Base-by-base conservation (phyloP, 2,329 filamentous ascomycete species). In the Aspergillus sp. region DNA sequence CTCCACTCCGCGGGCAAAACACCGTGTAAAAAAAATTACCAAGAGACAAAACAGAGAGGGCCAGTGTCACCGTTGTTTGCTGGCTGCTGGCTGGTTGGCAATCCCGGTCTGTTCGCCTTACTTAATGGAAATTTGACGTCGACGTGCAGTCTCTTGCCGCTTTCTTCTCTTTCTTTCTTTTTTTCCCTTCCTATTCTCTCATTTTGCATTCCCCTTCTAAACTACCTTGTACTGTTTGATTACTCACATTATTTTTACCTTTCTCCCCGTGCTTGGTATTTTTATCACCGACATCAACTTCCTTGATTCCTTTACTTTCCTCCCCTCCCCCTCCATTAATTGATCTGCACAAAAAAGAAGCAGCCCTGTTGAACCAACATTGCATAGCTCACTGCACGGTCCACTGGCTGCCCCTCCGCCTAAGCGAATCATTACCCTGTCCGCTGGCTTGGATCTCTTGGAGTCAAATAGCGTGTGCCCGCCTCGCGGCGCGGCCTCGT, bases 401-500 rank as follows among this genome's bases (percentile, higher is more conserved):
- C 51, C 32, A 54, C 51, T 36, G 32, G 11, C 25, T 15, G 51
- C 38, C 36, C 44, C 11, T 49, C 44, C 6, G 11, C 5, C 2
- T n/a, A 8, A 50, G 47, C 47, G 25, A 50, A 50, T 50, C 47
- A 56, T 56, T 52, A 21, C 27, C 30, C 19, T 39, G 53, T 59
- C 39, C 41, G 53, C 23, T 36, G 23, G 42, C 54, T 54, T 52
- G 50, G 57, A 60, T 57, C 59, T 44, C 53, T 56, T 56, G 23
- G 42, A 36, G 23, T 52, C 61, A 47, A 36, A 62, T 54, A 64
- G 60, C 41, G 59, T 59, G 32, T 19, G 54, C 56, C 63, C 59
- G 58, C 58, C 54, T 66, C 62, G 48, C 63, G 54, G 41, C 21
- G 42, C 57, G 60, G 54, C 48, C 30, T 61, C 50, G 61, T 58